Evolutionary conservation across 2,329 filamentous ascomycete species (phyloP), one percentile per base, ranked within the genome.

Genomic region (Clonostachys rosea): DNA sequence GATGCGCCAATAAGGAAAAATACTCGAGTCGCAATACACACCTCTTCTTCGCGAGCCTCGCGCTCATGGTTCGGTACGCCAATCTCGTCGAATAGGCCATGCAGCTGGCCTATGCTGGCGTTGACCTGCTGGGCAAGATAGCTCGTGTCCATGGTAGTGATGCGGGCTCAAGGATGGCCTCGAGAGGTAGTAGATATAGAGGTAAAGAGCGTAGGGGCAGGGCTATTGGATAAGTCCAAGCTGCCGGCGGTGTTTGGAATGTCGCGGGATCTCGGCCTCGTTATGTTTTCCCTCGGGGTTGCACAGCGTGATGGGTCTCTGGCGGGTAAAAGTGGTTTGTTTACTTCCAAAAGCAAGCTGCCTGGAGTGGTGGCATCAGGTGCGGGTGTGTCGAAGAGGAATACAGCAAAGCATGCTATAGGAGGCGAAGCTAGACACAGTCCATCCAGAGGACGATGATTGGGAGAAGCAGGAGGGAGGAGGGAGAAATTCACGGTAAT

Each of bases 61-160:
- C 94, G 87, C 67, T 97, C 94, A 83, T 96, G 91, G 60, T 75
- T 83, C 30, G 92, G 83, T n/a, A 99, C 88, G 49, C 94, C 94
- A 61, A 99, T 99, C 64, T 99, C 92, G 66, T 99, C 94, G 62
- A 96, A 99, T 49, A 97, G 81, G 54, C 87, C 88, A 69, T 97
- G 92, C 51, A 99, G 80, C 70, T 96, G 91, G 67, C 83, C 83
- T 64, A 97, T 91, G 63, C 96, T 96, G 60, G 82, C 90, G 56
- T 90, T 94, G 71, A 99, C 89, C 81, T 97, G 94, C 67, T 95
- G 90, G 58, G 90, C 88, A 63, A 97, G 78, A 68, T 95, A 95
- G 66, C 88, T 89, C 49, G 91, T 90, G 70, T 96, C 91, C 84
- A 96, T 95, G 24, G 8, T 30, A 30, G 24, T 30, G 3, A 10